These are phyloP conservation scores for Westerdykella aurantiaca DNA, from an alignment of 2,329 filamentous ascomycete species.

Conservation along the genomic window DNA sequence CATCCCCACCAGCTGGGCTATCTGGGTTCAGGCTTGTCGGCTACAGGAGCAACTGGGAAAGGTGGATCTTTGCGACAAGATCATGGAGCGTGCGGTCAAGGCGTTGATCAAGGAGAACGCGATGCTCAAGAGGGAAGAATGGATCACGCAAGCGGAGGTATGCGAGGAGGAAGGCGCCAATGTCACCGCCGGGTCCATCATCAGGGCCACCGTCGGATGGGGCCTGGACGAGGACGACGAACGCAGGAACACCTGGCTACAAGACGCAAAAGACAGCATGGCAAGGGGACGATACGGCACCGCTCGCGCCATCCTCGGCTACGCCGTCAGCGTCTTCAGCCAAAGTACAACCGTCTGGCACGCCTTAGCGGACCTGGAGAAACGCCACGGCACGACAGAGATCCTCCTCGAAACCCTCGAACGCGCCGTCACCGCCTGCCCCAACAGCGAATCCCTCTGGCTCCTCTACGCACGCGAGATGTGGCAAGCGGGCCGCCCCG, in stretches of 20 bases:
- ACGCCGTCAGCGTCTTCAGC: constrained; percentile 82
- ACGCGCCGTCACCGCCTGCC: constrained; percentile 89
- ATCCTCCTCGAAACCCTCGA: constrained; percentile 79
- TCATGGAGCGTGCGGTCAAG: constrained; percentile 92
- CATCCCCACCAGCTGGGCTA: constrained; percentile 84
- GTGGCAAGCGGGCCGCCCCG: constrained; percentile 80
- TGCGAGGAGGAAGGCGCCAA: constrained; percentile 89
- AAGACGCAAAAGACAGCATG: constrained; percentile 81
- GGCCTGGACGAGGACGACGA: constrained; percentile 93
- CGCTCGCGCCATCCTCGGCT: constrained; percentile 87
- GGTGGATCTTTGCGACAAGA: constrained; percentile 66
- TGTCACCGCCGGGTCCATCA: constrained; percentile 81
- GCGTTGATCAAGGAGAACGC: constrained; percentile 84
- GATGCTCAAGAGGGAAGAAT: constrained; percentile 96
- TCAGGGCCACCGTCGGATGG: constrained; percentile 89
- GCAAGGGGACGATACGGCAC: constrained; percentile 80
- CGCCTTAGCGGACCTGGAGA: constrained; percentile 84
- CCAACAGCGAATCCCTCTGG: constrained; percentile 87
- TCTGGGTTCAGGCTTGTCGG: constrained; percentile 92
- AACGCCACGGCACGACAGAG: constrained; percentile 79
- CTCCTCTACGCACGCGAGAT: constrained; percentile 94
- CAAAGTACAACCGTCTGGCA: constrained; percentile 86
- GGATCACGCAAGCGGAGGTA: constrained; percentile 90
- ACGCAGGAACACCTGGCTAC: constrained; percentile 90
- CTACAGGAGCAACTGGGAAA: constrained; percentile 86